Base-by-base conservation (phyloP, 768 basidiomycete species). In the Cystobasidium ongulense region DNA sequence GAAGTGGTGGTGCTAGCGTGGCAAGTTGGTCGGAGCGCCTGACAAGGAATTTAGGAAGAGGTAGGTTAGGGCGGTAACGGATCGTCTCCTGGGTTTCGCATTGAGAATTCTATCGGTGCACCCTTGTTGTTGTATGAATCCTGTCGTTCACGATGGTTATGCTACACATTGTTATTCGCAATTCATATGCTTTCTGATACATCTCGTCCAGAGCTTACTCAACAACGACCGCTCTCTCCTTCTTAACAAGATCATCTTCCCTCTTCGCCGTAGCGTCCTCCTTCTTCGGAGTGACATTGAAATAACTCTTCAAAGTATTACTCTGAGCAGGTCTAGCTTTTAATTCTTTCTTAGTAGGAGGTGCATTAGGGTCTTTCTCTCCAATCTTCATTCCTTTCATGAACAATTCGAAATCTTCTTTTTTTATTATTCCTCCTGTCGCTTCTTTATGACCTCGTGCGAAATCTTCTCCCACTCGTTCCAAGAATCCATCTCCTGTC, bases 341-440 rank as follows among this genome's bases (percentile, higher is more conserved):
- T 35, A 74, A 36, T 43, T 68, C 66, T 38, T 73, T 73, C 72
- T 66, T 73, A 1, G 41, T 73, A n/a, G 29, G 75, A 36, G 71
- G 31, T 54, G 76, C 29, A 72, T 77, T 74, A 27, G 74, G 74
- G 41, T 78, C 77, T 25, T 73, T 75, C n/a, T 76, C 76, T 31
- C 77, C 76, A 59, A 77, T 78, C 66, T 78, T 74, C 77, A 78
- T 76, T 21, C 72, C 74, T 31, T 46, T 54, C 36, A 66, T 73
- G 25, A 77, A 74, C 23, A 70, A 72, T 59, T 76, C 66, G 57
- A 76, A 78, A 74, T 78, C 13, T 17, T 79, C 80, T 61, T 78
- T 88, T 31, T 82, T 73, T 35, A 85, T 83, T 73, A 85, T 84
- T 0, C 84, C 84, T 0, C 84, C 84, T n/a, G 84, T 84, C 8